Conservation (phyloP, 2,329 filamentous ascomycete species). For the Metarhizium rileyi region DNA sequence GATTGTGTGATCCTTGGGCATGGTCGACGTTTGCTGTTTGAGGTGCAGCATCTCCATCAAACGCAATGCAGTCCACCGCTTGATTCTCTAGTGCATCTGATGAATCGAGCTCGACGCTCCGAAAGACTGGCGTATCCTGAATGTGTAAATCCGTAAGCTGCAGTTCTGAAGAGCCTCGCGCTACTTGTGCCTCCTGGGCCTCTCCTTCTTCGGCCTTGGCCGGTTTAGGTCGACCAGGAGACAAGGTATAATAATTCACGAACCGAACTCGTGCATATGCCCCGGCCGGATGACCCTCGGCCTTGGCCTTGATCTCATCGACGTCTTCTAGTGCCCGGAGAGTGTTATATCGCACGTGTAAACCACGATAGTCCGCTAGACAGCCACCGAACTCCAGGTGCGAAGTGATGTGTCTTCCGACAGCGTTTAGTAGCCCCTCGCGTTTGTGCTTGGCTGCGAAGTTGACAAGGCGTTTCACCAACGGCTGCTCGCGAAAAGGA, state of each 20-base stretch:
- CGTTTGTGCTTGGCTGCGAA: conserved; percentile 72
- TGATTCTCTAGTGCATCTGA: conserved; percentile 10
- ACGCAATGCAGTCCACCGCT: background rate
- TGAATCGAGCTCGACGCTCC: background rate
- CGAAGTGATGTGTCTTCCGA: conserved; percentile 64
- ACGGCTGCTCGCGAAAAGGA: conserved; percentile 56
- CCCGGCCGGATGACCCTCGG: conserved; percentile 9
- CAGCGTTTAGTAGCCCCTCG: conserved; percentile 59
- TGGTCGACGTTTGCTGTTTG: background rate
- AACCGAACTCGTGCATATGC: conserved; percentile 56
- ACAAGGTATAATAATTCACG: conserved; percentile 85
- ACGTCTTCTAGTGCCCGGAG: conserved; percentile 64
- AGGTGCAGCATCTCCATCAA: background rate
- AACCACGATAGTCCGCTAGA: conserved; percentile 63
- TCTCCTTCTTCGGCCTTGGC: conserved; percentile 9
- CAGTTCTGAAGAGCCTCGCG: background rate
- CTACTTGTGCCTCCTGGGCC: background rate
- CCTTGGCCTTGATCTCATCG: conserved; percentile 37
- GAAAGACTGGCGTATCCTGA: background rate
- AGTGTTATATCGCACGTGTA: conserved; percentile 60
- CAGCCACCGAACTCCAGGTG: conserved; percentile 77
- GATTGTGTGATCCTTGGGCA: background rate
- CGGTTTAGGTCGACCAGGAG: conserved; percentile 57
- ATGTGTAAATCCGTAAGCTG: background rate
- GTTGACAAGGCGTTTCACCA: conserved; percentile 58